Percentiles rank a stretch among this genome's conserved stretches.
Conservation (phyloP, 352 stramenopile species). For the Pythium rishiriense region DNA sequence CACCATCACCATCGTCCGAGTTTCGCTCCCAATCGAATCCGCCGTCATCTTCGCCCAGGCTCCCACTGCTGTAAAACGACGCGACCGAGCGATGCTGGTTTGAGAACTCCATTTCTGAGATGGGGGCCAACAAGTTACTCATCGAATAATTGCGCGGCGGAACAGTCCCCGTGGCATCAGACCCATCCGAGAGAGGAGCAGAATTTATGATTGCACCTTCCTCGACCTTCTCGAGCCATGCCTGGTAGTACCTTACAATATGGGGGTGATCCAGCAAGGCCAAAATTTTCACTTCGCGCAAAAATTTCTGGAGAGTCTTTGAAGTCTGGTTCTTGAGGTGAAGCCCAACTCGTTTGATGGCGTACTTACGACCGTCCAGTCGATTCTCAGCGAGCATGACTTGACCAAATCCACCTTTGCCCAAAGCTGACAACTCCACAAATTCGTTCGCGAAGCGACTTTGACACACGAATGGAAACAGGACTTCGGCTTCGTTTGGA, state of each 20-base stretch:
- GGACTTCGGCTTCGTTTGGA: slow-evolving; percentile 54
- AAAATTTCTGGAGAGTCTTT: slow-evolving; percentile 91
- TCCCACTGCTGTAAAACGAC: slow-evolving; percentile 52
- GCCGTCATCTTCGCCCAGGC: slow-evolving; percentile 51
- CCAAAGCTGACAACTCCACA: slow-evolving; percentile 84
- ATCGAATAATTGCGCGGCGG: slow-evolving; percentile 62
- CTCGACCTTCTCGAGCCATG: slow-evolving; percentile 89
- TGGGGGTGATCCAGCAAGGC: slow-evolving; percentile 92
- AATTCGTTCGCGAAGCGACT: slow-evolving; percentile 86
- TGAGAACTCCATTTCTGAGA: slow-evolving; percentile 67
- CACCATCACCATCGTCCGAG: slow-evolving; percentile 36
- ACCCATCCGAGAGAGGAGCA: slow-evolving; percentile 3
- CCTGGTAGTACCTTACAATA: slow-evolving; percentile 92
- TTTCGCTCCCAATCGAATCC: slow-evolving; percentile 83
- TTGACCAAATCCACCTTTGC: slow-evolving; percentile 93
- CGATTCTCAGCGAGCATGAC: slow-evolving; percentile 94
- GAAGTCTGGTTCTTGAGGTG: slow-evolving; percentile 86
- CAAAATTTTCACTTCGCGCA: slow-evolving; percentile 93
- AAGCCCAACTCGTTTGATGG: slow-evolving; percentile 90
- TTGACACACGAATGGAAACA: slow-evolving; percentile 86
- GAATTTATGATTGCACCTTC: slow-evolving; percentile 29
- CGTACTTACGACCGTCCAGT: slow-evolving; percentile 92
- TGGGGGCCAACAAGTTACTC: slow-evolving; percentile 71
- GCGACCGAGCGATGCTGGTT: slow-evolving; percentile 42
- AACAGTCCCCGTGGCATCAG: slow-evolving; percentile 25